phyloP scores from a whole-genome alignment of 116 monocot species.

The Cymodocea nodosa region DNA sequence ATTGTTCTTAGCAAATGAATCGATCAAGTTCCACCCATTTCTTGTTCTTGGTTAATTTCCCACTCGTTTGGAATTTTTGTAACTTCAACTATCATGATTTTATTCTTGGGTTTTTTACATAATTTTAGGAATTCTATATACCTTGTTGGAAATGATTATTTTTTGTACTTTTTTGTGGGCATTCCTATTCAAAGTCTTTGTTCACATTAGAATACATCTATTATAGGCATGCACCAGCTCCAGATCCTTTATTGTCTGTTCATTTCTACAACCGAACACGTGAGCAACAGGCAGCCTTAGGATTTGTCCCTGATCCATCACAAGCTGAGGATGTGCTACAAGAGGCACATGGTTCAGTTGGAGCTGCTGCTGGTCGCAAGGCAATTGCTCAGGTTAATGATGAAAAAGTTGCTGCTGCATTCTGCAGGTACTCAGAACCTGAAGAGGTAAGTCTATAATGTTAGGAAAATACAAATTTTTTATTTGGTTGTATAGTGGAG shows the following conservation, averaged over 20 bases:
- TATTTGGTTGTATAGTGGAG: neutral
- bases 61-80: too few species aligned
- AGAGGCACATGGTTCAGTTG: slow-evolving; percentile 68
- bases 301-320: slow-evolving; percentile 60
- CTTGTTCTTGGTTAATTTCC: too few species aligned
- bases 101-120: too few species aligned
- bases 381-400: slow-evolving; percentile 69
- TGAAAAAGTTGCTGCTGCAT: slow-evolving; percentile 57
- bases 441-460: slow-evolving; percentile 57
- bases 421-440: slow-evolving; percentile 89
- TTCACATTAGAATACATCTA: neutral
- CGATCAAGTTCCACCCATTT: too few species aligned
- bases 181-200: too few species aligned
- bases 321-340: slow-evolving; percentile 9
- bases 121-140: too few species aligned
- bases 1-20: too few species aligned
- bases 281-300: slow-evolving; percentile 69
- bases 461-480: neutral
- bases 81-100: too few species aligned
- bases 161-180: too few species aligned
- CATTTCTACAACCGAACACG: slow-evolving; percentile 73
- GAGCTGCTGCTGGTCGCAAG: slow-evolving; percentile 67
- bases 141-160: too few species aligned
- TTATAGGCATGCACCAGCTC: slow-evolving; percentile 54
- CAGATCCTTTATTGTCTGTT: slow-evolving; percentile 57